Evolutionary conservation across 176 grass and related monocot genomes (phyloP).

Genomic region (Poa pratensis): DNA sequence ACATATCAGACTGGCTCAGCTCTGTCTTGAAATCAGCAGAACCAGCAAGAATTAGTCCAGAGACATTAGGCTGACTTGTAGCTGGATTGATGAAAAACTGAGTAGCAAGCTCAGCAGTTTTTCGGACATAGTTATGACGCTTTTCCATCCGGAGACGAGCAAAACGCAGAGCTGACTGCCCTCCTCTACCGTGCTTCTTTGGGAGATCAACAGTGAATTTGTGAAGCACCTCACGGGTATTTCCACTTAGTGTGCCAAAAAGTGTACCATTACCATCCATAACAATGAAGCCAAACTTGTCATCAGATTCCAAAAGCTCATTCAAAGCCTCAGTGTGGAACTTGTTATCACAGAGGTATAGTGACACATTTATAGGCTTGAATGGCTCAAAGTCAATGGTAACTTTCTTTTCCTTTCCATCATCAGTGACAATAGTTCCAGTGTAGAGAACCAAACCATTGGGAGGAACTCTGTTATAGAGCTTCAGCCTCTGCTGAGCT

Average conservation of each 20-base stretch:
- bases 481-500: conserved; percentile 64
- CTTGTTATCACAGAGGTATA: conserved; percentile 64
- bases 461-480: conserved; percentile 58
- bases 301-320: conserved; percentile 64
- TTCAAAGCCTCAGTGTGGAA: conserved; percentile 61
- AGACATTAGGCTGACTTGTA: conserved; percentile 61
- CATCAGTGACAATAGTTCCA: conserved; percentile 64
- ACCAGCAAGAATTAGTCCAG: conserved; percentile 58
- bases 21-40: conserved; percentile 67
- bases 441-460: conserved; percentile 69
- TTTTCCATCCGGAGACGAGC: conserved; percentile 65
- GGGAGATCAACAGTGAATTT: conserved; percentile 64
- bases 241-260: conserved; percentile 64
- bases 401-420: conserved; percentile 66
- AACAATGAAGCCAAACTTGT: conserved; percentile 61
- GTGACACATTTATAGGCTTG: conserved; percentile 59
- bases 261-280: conserved; percentile 68
- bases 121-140: conserved; percentile 58
- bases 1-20: conserved; percentile 61
- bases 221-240: conserved; percentile 60
- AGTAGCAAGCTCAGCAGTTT: conserved; percentile 63
- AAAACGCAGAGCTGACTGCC: conserved; percentile 60
- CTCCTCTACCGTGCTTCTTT: conserved; percentile 66
- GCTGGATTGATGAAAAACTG: conserved; percentile 59
- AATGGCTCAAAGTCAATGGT: conserved; percentile 65